Evolutionary conservation across 768 basidiomycete species (phyloP).

Genomic region (Scleroderma bovista): DNA sequence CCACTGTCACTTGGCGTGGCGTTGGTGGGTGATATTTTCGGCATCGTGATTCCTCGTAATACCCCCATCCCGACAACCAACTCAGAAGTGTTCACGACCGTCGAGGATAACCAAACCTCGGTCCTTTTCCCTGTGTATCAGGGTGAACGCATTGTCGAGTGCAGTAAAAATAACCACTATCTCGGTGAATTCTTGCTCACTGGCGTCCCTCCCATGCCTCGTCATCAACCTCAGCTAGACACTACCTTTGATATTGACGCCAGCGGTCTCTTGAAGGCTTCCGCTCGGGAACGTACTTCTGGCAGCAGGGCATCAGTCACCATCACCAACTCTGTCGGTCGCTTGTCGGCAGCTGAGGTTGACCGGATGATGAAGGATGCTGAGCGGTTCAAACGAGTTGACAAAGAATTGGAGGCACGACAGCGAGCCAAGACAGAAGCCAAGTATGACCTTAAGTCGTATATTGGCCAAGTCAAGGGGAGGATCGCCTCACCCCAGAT

Average conservation of each 20-base stretch:
- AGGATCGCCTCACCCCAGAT: constrained; percentile 96
- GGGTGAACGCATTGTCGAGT: constrained; percentile 99
- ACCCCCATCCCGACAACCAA: constrained; percentile 99
- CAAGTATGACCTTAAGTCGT: constrained; percentile 95
- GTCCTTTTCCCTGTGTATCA: constrained; percentile 99
- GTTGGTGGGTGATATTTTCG: constrained; percentile 99
- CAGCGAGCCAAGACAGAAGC: too few relatives aligned
- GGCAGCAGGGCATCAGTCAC: constrained; percentile 99
- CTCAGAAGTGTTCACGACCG: constrained; percentile 97
- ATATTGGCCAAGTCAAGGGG: constrained; percentile 93
- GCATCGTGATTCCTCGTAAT: constrained; percentile 98
- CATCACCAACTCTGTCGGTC: constrained; percentile 99
- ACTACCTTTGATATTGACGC: constrained; percentile 99
- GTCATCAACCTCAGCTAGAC: constrained; percentile 98
- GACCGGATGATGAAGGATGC: constrained; percentile 99
- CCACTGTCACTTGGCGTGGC: constrained; percentile 99
- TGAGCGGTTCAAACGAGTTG: constrained; percentile 92
- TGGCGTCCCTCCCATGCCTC: constrained; percentile 98
- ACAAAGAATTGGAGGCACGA: constrained; percentile 97
- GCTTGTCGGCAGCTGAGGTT: constrained; percentile 95
- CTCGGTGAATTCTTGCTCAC: constrained; percentile 99
- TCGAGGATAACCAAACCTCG: constrained; percentile 99
- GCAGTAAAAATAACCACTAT: constrained; percentile 97
- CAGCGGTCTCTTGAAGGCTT: constrained; percentile 98
- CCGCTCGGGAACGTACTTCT: constrained; percentile 95